phyloP scores from a whole-genome alignment of 352 stramenopile species.

The Pythium volutum region DNA sequence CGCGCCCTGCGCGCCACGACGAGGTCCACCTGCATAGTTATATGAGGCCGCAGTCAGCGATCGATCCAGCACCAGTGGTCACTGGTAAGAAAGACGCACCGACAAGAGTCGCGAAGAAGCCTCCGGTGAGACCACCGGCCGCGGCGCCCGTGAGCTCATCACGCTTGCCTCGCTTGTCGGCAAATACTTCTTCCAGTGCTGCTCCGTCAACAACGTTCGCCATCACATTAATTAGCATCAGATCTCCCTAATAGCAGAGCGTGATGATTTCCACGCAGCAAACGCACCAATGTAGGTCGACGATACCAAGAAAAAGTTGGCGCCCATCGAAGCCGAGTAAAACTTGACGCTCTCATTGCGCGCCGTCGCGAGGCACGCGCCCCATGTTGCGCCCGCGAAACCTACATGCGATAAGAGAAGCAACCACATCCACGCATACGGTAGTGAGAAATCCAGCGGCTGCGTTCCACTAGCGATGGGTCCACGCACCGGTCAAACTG shows the following conservation, averaged over 20 bases:
- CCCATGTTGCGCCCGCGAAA: conserved; percentile 47
- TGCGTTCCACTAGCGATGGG: background rate
- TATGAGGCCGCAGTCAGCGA: background rate
- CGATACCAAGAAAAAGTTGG: conserved; percentile 82
- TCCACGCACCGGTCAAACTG: conserved; percentile 37
- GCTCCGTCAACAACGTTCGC: background rate
- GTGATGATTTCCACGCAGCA: no score
- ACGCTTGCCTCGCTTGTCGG: conserved; percentile 60
- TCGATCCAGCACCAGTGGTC: background rate
- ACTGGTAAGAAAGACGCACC: conserved; percentile 32
- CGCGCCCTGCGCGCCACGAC: conserved; percentile 67
- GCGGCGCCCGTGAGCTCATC: conserved; percentile 55
- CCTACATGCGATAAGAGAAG: conserved; percentile 21
- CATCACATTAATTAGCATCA: background rate
- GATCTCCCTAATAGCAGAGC: background rate
- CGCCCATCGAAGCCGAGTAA: conserved; percentile 78
- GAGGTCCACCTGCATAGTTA: conserved; percentile 41
- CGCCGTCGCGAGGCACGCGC: conserved; percentile 55
- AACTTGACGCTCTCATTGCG: conserved; percentile 80
- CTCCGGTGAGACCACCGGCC: conserved; percentile 62
- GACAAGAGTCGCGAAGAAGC: conserved; percentile 67
- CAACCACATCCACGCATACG: background rate
- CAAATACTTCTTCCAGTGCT: conserved; percentile 79
- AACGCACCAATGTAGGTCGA: conserved; percentile 82
- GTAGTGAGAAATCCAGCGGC: background rate